Conservation (phyloP, 371 early-diverging fungal species). For the Polyrhizophydium stewartii region DNA sequence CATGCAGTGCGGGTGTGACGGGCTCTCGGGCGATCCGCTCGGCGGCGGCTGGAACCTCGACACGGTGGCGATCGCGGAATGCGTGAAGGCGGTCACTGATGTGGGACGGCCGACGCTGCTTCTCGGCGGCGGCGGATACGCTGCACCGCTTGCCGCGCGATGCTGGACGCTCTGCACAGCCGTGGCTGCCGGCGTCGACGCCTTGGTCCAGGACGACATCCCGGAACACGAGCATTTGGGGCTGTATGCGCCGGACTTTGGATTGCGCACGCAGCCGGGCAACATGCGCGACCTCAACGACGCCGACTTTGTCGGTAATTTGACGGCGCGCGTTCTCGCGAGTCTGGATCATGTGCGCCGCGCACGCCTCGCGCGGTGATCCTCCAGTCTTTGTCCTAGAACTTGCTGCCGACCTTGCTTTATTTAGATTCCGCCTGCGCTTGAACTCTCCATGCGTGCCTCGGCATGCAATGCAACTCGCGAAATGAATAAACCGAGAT, state of each 20-base stretch:
- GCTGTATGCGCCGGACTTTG: constrained; percentile 51
- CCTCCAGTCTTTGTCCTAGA: no score
- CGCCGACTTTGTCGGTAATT: no score
- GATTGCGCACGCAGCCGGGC: constrained; percentile 16
- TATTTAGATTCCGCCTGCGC: no score
- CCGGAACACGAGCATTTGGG: constrained; percentile 62
- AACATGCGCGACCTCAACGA: not conserved
- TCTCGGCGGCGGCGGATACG: constrained; percentile 78
- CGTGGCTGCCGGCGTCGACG: constrained; percentile 9
- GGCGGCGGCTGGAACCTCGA: constrained; percentile 59
- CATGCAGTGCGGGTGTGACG: constrained; percentile 84
- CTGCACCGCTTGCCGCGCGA: constrained; percentile 57
- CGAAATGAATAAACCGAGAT: no score
- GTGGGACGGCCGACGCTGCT: constrained; percentile 42
- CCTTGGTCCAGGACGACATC: not conserved
- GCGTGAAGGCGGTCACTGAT: constrained; percentile 30
- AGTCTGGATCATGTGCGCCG: no score
- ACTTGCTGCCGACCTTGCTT: no score
- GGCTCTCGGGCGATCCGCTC: constrained; percentile 62
- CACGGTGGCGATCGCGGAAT: constrained; percentile 29
- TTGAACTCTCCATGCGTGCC: no score
- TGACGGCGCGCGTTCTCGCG: no score
- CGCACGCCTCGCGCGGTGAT: no score
- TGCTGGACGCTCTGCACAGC: constrained; percentile 72
- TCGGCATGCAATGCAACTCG: no score